Evolutionary conservation across 176 grass and related monocot genomes (phyloP), one percentile per base, ranked within the genome.

Genomic region (Oryza nivara): DNA sequence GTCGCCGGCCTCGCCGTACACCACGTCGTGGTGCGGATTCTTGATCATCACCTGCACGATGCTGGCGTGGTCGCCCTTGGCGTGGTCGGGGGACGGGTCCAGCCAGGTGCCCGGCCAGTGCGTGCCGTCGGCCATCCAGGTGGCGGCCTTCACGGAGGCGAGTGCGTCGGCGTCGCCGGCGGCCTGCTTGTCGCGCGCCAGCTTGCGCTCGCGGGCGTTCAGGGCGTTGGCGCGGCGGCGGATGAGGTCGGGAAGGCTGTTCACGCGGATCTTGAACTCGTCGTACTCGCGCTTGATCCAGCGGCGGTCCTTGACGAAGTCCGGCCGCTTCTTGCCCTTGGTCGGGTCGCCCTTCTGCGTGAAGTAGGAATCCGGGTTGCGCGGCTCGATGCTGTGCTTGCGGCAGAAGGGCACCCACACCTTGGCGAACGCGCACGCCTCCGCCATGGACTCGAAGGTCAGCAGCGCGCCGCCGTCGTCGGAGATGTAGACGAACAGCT

Each of bases 221-320:
- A 93, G 54, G 67, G 73, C 78, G 16, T 93, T 88, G 13, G 89
- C 83, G 26, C 94, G 94, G 23, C 87, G 89, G 5, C 84, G 89
- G 83, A 93, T 93, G 64, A 83, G 75, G 23, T 96, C 91, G 11
- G 94, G 84, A 36, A 93, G 91, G 49, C 82, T 87, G 51, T 97
- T 97, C 84, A 93, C 90, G 9, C 89, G 87, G 36, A 97, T 82
- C 91, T 96, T 96, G 81, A 90, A 97, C 88, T 93, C 91, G 72
- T 97, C 91, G 80, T 97, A 97, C 84, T 93, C 89, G 36, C 94
- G 91, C 75, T 97, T 97, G 82, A 97, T 97, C 91, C 94, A 96
- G 0, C 91, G 87, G 10, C 92, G 94, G 66, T 97, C 94, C 88
- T 92, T 94, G 65, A 94, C 92, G 79, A 97, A 94, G 80, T 97